Conservation (phyloP, 768 basidiomycete genomes). For the Clitopilus hobsonii region DNA sequence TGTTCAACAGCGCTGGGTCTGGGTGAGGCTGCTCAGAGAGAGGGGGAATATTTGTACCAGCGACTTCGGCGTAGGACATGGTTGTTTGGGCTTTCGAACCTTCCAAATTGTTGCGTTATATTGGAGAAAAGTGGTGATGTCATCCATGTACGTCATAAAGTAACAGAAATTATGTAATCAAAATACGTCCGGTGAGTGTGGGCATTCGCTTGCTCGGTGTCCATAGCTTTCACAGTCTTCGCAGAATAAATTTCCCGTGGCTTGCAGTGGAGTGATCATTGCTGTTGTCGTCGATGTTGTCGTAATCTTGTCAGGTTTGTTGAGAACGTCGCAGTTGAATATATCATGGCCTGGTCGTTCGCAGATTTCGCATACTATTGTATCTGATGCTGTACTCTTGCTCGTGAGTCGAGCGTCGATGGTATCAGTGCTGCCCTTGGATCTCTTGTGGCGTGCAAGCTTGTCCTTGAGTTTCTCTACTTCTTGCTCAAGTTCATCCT, state of each 20-base stretch:
- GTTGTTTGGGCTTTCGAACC: neutral
- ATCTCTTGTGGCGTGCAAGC: constrained; percentile 60
- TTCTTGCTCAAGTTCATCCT: constrained; percentile 88
- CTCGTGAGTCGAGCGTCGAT: constrained; percentile 22
- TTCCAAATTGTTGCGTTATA: no score
- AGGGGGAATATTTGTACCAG: constrained; percentile 53
- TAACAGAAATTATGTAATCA: constrained; percentile 28
- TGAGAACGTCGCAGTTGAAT: constrained; percentile 75
- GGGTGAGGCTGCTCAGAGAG: constrained; percentile 54
- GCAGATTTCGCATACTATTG: constrained; percentile 78
- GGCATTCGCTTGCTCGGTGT: constrained; percentile 73
- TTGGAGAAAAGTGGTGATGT: constrained; percentile 4
- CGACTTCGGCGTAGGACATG: constrained; percentile 75
- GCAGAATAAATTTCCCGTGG: constrained; percentile 49
- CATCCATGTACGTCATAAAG: constrained; percentile 7
- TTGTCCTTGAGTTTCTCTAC: constrained; percentile 73
- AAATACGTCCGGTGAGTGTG: constrained; percentile 85
- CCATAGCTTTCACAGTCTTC: constrained; percentile 83
- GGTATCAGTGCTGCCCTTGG: constrained; percentile 38
- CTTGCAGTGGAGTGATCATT: constrained; percentile 16
- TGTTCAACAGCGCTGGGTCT: constrained; percentile 57
- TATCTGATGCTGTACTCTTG: constrained; percentile 18
- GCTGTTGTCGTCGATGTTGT: constrained; percentile 27
- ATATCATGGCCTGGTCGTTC: constrained; percentile 84
- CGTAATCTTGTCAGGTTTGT: constrained; percentile 26